phyloP scores from a whole-genome alignment of 1,284 basidiomycete genomes.

The Rugosomyces carneus region DNA sequence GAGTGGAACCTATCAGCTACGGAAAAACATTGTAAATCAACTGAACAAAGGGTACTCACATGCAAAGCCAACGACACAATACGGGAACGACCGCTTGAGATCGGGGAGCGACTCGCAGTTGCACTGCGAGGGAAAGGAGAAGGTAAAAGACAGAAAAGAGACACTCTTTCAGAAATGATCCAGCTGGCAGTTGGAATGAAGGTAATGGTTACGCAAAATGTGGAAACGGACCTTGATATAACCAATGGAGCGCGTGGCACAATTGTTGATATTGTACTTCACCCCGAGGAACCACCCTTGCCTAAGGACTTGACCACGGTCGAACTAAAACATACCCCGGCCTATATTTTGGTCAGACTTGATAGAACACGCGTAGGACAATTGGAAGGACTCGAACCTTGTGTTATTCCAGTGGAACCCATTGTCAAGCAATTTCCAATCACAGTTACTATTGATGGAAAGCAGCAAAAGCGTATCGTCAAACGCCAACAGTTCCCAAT shows the following conservation, averaged over 20 bases:
- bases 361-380: not conserved
- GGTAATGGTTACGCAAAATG: conserved; percentile 20
- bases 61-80: conserved; percentile 21
- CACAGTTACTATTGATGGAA: not conserved
- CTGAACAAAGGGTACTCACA: conserved; percentile 14
- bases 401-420: conserved; percentile 5
- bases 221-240: conserved; percentile 21
- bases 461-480: not conserved
- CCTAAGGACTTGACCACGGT: not conserved
- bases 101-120: conserved; percentile 1
- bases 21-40: conserved; percentile 12
- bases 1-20: conserved; percentile 28
- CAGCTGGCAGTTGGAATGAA: conserved; percentile 19
- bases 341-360: not conserved
- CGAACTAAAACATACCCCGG: conserved; percentile 3
- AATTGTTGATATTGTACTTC: conserved; percentile 18
- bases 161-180: conserved; percentile 9
- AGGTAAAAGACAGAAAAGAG: conserved; percentile 12
- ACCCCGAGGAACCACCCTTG: conserved; percentile 16
- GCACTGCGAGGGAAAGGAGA: conserved; percentile 6
- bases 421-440: not conserved
- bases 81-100: not conserved
- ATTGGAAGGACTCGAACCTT: conserved; percentile 1
- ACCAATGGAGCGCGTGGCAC: conserved; percentile 23
- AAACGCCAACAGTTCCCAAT: conserved; percentile 16